Conservation (phyloP, 2,329 filamentous ascomycete genomes). For the Xylaria sp. region DNA sequence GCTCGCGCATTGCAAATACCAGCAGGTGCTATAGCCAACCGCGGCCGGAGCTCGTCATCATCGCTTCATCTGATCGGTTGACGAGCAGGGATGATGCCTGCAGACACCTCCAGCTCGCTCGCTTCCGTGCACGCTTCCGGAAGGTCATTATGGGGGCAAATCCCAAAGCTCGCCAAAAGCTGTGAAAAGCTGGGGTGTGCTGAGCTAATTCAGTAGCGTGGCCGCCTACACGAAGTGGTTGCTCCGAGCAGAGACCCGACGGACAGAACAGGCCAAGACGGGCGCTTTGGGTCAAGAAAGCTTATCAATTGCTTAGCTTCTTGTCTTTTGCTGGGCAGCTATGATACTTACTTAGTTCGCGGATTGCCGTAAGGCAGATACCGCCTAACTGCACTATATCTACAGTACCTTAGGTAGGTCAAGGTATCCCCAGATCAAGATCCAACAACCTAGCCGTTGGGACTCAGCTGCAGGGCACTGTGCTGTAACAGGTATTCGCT, state of each 20-base stretch:
- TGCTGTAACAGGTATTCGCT: not conserved
- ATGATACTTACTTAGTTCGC: too few species aligned
- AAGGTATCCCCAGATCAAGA: too few species aligned
- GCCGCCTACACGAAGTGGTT: too few species aligned
- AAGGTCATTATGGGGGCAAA: slow-evolving; percentile 16
- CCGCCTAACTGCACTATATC: too few species aligned
- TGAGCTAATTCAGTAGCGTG: slow-evolving; percentile 13
- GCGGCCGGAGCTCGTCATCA: slow-evolving; percentile 13
- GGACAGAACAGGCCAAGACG: slow-evolving; percentile 12
- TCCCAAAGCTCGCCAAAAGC: too few species aligned
- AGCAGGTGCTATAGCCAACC: too few species aligned
- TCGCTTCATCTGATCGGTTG: not conserved
- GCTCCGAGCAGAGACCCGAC: not conserved
- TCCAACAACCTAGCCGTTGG: too few species aligned
- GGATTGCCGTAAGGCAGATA: too few species aligned
- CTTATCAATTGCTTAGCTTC: slow-evolving; percentile 15
- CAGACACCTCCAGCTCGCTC: slow-evolving; percentile 2
- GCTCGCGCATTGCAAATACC: not conserved
- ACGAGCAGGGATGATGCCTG: slow-evolving; percentile 4
- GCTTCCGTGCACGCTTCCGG: slow-evolving; percentile 3
- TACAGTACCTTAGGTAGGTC: too few species aligned
- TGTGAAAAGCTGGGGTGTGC: slow-evolving; percentile 22
- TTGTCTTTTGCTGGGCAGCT: not conserved
- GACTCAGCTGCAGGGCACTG: not conserved
- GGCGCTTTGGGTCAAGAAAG: slow-evolving; percentile 7